Base-by-base conservation (phyloP, 208 protist genomes). In the Leishmania tropica region DNA sequence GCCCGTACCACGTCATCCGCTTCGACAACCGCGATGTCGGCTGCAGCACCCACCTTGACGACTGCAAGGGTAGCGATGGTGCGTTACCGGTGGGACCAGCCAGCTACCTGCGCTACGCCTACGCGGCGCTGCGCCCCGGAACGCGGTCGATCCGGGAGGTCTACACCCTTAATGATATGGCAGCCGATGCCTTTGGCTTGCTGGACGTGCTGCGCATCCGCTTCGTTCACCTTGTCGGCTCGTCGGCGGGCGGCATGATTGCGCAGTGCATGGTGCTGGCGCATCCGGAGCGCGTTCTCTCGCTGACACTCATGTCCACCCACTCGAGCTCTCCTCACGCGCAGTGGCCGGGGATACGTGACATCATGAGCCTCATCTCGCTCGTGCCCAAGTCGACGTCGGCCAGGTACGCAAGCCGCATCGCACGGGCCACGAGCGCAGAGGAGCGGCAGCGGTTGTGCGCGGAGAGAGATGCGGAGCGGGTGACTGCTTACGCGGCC, bases 21-120 rank as follows among this genome's bases (percentile, higher is more conserved):
- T 95, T 90, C 67, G 94, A 97, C 85, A 93, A 95, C 81, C 84
- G 94, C 35, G 92, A 95, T 78, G 83, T 92, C 10, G 94, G 94
- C 47, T 88, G 87, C 71, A 93, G 87, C 89, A 95, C 94, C n/a
- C 88, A 95, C 85, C 64, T 93, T n/a, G 85, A 91, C 60, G 53
- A 73, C 35, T 31, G 37, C 28, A 45, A 78, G 48, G 7, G 28
- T 35, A 40, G 42, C 51, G 67, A n/a, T 7, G 83, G 21, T 4
- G 78, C 56, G 28, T 13, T 64, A 19, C 19, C 77, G n/a, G 15
- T 21, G 11, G 68, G 53, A 40, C 58, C 82, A 1, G 67, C 62
- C 53, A 84, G 68, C 21, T 83, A 81, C 53, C 31, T 80, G 37
- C 78, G 72, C 31, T 82, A 79, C 70, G 85, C 78, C 15, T 81